Base-by-base conservation (phyloP, 129 eudicot species). In the Logfia minima region DNA sequence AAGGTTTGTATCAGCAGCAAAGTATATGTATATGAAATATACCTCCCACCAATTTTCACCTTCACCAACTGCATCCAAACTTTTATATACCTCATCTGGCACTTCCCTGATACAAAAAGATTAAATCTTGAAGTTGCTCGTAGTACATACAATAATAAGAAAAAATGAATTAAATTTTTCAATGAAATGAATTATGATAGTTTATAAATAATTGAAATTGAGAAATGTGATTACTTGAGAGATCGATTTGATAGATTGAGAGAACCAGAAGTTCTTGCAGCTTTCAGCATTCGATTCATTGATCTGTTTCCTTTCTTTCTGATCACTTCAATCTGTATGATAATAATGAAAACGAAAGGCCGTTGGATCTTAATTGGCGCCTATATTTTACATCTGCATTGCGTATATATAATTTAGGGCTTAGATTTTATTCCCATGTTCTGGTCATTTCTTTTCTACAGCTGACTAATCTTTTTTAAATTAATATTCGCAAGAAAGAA, bases 41-140 rank as follows among this genome's bases (percentile, higher is more conserved):
- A 94, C 99, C 99, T 94, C 99, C 99, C 99, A 94, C 99, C 99
- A 94, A 53, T 89, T 94, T 84, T 94, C 99, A 71, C 90, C 96
- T 83, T 85, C 93, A 16, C 88, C 90, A 76, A 90, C 84, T 13
- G 92, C 87, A 84, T 94, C 97, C 85, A 94, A 80, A 69, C 87
- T 87, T 80, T 94, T 90, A 81, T 94, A 94, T 4, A 94, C 92
- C 75, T 91, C 93, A 63, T 87, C 84, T 0, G 99, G 99, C 32
- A 94, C 99, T 74, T 94, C 97, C 82, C 99, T 94, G 90, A 35
- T 23, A 52, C 24, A 70, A 5, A 59, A 73, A 41, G 2, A 6
- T 48, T 5, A 48, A 48, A 48, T 48, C 18, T 48, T 48, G 55
- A 14, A 48, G 55, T 48, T 4, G 55, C 55, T 11, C 17, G 14